Evolutionary conservation across 1,284 basidiomycete species (phyloP).

Genomic region (Peniophora sp.): DNA sequence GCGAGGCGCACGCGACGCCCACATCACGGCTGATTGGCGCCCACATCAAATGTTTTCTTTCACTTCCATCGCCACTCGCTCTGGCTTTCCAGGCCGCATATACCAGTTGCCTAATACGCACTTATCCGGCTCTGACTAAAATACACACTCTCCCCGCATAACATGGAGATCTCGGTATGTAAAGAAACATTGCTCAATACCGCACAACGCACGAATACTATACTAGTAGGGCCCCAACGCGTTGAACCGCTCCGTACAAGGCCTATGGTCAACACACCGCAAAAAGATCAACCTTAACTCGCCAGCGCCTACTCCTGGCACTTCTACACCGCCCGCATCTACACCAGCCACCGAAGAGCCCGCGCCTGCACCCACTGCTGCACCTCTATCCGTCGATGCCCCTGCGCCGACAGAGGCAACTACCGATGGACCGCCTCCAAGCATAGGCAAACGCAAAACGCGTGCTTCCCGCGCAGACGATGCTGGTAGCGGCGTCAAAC

Average conservation of each 20-base stretch:
- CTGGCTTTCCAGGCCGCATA: too few species aligned
- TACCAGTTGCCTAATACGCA: too few species aligned
- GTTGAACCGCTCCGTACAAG: conserved; percentile 71
- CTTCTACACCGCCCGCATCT: conserved; percentile 16
- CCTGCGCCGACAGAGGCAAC: conserved; percentile 11
- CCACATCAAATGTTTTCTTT: too few species aligned
- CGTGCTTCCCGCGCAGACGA: conserved; percentile 44
- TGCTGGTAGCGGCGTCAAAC: conserved; percentile 33
- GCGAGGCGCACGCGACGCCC: too few species aligned
- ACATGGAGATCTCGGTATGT: neutral
- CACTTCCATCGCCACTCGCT: too few species aligned
- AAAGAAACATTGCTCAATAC: neutral
- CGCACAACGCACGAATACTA: neutral
- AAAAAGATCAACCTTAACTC: conserved; percentile 64
- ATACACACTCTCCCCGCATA: too few species aligned
- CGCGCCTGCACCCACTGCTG: conserved; percentile 7
- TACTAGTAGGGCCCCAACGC: conserved; percentile 52
- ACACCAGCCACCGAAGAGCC: conserved; percentile 20
- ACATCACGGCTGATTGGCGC: too few species aligned
- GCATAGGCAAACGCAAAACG: conserved; percentile 48
- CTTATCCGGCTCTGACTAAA: too few species aligned
- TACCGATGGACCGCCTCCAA: conserved; percentile 14
- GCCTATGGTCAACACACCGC: conserved; percentile 61
- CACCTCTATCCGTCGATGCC: conserved; percentile 3
- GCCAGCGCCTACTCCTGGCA: conserved; percentile 12